Evolutionary conservation across 257 asterid genomes (phyloP).

Genomic region (Avicennia marina): DNA sequence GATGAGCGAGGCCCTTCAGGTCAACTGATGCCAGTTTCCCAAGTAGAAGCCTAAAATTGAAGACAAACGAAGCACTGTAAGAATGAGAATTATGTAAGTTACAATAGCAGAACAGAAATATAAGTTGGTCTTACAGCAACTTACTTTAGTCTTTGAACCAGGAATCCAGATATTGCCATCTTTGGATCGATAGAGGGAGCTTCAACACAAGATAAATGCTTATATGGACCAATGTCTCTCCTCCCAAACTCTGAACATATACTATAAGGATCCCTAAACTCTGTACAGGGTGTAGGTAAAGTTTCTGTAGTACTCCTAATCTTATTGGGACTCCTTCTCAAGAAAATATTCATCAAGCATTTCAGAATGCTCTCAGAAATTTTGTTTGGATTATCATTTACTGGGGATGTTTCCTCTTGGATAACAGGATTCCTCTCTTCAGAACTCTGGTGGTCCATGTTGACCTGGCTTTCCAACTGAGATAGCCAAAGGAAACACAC

Average conservation of each 20-base stretch:
- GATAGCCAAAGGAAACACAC: background rate
- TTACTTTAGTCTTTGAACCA: slow-evolving; percentile 65
- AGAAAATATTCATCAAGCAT: slow-evolving; percentile 60
- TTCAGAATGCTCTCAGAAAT: slow-evolving; percentile 74
- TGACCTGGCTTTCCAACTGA: background rate
- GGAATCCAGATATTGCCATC: slow-evolving; percentile 48
- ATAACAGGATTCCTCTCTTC: slow-evolving; percentile 22
- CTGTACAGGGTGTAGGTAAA: slow-evolving; percentile 30
- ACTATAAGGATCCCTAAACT: slow-evolving; percentile 62
- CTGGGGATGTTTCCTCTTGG: slow-evolving; percentile 27
- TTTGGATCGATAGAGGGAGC: slow-evolving; percentile 53
- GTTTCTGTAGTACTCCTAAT: slow-evolving; percentile 39
- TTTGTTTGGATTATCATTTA: slow-evolving; percentile 50
- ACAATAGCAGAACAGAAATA: background rate
- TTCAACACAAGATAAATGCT: slow-evolving; percentile 52
- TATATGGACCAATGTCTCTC: slow-evolving; percentile 77
- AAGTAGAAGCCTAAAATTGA: slow-evolving; percentile 48
- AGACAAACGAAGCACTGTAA: slow-evolving; percentile 3
- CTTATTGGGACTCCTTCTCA: slow-evolving; percentile 61
- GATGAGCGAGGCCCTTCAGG: slow-evolving; percentile 69
- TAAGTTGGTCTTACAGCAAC: slow-evolving; percentile 8
- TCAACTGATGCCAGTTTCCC: slow-evolving; percentile 58
- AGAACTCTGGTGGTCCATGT: slow-evolving; percentile 26
- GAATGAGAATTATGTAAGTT: background rate
- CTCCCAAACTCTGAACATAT: slow-evolving; percentile 51